These are phyloP conservation scores for Globisporangium middletonii DNA, from an alignment of 352 stramenopile genomes.

Conservation along the genomic window DNA sequence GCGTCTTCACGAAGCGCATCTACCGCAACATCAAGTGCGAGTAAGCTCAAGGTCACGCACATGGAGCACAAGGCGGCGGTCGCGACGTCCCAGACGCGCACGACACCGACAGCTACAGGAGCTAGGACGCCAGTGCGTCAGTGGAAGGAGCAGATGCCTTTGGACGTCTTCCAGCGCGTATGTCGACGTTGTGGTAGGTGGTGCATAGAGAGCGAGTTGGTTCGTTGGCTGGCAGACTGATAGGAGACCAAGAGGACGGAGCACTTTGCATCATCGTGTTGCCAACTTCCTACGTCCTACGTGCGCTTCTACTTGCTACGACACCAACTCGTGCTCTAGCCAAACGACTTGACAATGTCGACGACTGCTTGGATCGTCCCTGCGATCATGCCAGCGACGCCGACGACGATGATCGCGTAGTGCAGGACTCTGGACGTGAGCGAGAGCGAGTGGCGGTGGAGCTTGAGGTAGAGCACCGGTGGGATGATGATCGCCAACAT, in stretches of 20 bases:
- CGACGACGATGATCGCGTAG: slow-evolving; percentile 42
- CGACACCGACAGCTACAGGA: too few species aligned
- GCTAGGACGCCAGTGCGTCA: too few species aligned
- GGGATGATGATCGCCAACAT: slow-evolving; percentile 79
- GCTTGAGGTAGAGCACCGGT: slow-evolving; percentile 53
- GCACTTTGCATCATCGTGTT: too few species aligned
- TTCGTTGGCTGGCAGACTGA: too few species aligned
- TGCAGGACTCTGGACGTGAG: slow-evolving; percentile 34
- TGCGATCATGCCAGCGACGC: slow-evolving; percentile 57
- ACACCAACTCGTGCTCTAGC: background rate
- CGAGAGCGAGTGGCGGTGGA: slow-evolving; percentile 29
- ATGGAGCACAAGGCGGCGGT: too few species aligned
- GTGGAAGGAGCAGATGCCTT: too few species aligned
- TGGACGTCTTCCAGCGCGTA: too few species aligned
- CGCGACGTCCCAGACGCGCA: too few species aligned
- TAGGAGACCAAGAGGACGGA: too few species aligned
- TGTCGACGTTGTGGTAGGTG: too few species aligned
- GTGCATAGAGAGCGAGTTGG: too few species aligned
- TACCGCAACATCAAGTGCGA: slow-evolving; percentile 96
- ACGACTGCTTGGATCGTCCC: slow-evolving; percentile 49
- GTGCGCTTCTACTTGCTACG: background rate
- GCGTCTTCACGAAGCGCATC: slow-evolving; percentile 92
- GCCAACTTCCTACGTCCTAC: too few species aligned
- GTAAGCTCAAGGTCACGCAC: slow-evolving; percentile 28
- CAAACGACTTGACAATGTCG: slow-evolving; percentile 37